Base-by-base conservation (phyloP, 1,139 yeast genomes). In the Taphrina communis region DNA sequence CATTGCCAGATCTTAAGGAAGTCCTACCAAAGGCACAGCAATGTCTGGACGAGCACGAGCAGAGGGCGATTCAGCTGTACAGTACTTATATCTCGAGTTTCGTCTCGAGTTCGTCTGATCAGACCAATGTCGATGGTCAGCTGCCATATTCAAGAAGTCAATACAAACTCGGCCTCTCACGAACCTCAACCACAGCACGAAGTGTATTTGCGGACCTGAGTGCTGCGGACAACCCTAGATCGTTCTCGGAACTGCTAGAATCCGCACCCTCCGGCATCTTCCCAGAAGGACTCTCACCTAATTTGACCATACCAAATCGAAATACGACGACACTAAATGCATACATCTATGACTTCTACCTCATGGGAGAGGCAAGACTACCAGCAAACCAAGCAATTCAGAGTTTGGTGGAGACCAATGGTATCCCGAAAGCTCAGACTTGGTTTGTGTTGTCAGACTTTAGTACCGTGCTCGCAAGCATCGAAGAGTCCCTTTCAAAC, bases 361-460 rank as follows among this genome's bases (percentile, higher is more conserved):
- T 44, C 53, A 65, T 58, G 51, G 70, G 70, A 11, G 65, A 62
- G 41, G 39, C 62, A 8, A 42, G 62, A 17, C 39, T 58, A 44
- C 62, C 62, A 42, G 62, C 62, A 19, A 42, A 58, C 25, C 62
- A 58, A 36, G 62, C 62, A 21, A 58, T 58, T n/a, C 62, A 58
- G 31, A 58, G 50, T 6, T 48, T 57, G 9, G 69, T 63, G 9
- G 69, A 68, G 51, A 62, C 50, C 19, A 66, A 68, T 59, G 69
- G 65, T 25, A 52, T 68, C n/a, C 67, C 61, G 51, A 61, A 65
- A 19, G 61, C 69, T 9, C 61, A 65, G 21, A 48, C 66, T 41
- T 68, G 70, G 70, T 68, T 68, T 55, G 63, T 65, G 1, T 50
- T 68, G 35, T 46, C 61, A 9, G 69, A 68, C 42, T 68, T 68